Conservation (phyloP, 2,329 filamentous ascomycete species). For the Raffaelea albimanens region DNA sequence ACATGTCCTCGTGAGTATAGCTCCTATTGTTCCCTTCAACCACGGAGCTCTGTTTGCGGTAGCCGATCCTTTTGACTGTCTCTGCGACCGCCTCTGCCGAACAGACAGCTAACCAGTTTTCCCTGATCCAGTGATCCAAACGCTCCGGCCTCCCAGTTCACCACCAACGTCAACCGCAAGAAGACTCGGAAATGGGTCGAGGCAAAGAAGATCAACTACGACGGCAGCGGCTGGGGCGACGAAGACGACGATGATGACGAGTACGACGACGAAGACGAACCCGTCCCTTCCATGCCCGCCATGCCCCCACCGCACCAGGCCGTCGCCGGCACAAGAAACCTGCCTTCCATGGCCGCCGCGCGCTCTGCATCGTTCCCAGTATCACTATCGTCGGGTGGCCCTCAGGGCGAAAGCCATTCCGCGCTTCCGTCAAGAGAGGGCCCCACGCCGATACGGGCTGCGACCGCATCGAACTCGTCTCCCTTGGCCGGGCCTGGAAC, state of each 20-base stretch:
- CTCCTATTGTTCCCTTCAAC: background rate
- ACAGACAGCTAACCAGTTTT: background rate
- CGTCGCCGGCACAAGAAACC: background rate
- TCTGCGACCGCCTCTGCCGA: no score
- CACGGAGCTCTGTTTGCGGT: background rate
- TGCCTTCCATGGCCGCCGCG: constrained; percentile 7
- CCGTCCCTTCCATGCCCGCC: constrained; percentile 19
- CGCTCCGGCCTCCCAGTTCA: constrained; percentile 40
- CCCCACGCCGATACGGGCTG: no score
- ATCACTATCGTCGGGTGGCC: background rate
- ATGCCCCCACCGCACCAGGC: background rate
- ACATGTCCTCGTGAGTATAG: constrained; percentile 15
- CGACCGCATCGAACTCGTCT: no score
- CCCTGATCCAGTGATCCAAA: constrained; percentile 14
- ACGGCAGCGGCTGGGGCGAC: constrained; percentile 88
- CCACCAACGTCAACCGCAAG: constrained; percentile 75
- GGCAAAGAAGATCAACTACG: constrained; percentile 77
- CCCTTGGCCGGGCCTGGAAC: background rate
- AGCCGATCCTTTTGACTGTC: no score
- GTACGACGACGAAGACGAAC: constrained; percentile 40
- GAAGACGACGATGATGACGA: constrained; percentile 54
- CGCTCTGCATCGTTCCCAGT: constrained; percentile 6
- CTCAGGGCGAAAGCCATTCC: constrained; percentile 10
- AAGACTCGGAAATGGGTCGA: constrained; percentile 96
- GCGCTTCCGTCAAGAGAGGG: constrained; percentile 4